Evolutionary conservation across 257 asterid species (phyloP).

Genomic region (Solanum rostratum): DNA sequence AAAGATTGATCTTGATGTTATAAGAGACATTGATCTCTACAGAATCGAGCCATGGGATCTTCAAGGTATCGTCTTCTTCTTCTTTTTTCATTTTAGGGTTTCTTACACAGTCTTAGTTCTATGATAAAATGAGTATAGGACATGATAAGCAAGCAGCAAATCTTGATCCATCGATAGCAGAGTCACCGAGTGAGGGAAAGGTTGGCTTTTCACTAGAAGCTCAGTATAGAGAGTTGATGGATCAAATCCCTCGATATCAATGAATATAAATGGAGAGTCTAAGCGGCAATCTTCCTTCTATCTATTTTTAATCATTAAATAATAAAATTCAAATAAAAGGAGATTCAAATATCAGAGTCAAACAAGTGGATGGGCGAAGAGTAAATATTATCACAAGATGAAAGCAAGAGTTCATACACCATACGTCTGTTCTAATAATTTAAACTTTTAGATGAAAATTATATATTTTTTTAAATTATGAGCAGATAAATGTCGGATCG

Average conservation of each 20-base stretch:
- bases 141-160: too few relatives aligned
- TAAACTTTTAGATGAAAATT: not conserved
- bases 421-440: not conserved
- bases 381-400: not conserved
- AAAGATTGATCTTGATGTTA: constrained; percentile 67
- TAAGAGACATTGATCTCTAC: constrained; percentile 62
- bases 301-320: not conserved
- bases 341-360: not conserved
- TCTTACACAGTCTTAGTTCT: not conserved
- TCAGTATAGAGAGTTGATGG: not conserved
- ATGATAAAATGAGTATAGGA: too few relatives aligned
- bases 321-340: not conserved
- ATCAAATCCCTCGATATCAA: not conserved
- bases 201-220: not conserved
- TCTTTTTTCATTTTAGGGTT: constrained; percentile 2
- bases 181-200: too few relatives aligned
- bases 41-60: constrained; percentile 82
- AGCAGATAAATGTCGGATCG: constrained; percentile 54
- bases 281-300: not conserved
- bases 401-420: not conserved
- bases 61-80: constrained; percentile 27
- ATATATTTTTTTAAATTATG: not conserved
- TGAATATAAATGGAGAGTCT: not conserved
- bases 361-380: not conserved
- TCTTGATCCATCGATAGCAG: too few relatives aligned